Conservation (phyloP, 306 rosid genomes). For the Rubus idaeus region DNA sequence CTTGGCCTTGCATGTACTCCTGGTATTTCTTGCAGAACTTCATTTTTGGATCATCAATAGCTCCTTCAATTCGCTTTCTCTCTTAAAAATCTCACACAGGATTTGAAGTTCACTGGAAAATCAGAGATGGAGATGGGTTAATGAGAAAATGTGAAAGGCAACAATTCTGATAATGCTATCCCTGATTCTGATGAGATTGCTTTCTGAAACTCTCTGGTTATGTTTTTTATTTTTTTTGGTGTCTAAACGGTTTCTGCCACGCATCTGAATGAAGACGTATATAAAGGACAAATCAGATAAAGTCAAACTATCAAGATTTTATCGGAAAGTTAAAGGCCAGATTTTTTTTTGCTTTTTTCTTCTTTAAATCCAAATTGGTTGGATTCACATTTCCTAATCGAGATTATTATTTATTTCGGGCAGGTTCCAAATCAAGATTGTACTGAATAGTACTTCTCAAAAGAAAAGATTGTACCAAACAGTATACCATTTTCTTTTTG, state of each 20-base stretch:
- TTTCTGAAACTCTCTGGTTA: background rate
- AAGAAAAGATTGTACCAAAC: background rate
- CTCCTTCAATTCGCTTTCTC: background rate
- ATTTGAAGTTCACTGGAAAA: background rate
- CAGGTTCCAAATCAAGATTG: background rate
- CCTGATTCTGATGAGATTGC: background rate
- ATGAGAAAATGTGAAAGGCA: background rate
- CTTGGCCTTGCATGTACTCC: conserved; percentile 76
- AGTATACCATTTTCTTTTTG: background rate
- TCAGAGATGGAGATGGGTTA: conserved; percentile 2
- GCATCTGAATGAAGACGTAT: background rate
- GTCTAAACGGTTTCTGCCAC: background rate
- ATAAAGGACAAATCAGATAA: background rate
- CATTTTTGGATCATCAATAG: conserved; percentile 42
- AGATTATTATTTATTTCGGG: background rate
- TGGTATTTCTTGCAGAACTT: conserved; percentile 93
- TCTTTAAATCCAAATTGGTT: background rate
- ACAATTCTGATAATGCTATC: background rate
- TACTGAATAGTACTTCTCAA: background rate
- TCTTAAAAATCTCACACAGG: background rate
- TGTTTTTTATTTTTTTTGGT: background rate
- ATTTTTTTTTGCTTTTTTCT: background rate
- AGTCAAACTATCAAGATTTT: background rate
- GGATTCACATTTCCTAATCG: background rate
- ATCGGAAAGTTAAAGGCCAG: background rate